Evolutionary conservation across 2,329 filamentous ascomycete genomes (phyloP), one percentile per base, ranked within the genome.

Genomic region (Leptographium radiaticola): DNA sequence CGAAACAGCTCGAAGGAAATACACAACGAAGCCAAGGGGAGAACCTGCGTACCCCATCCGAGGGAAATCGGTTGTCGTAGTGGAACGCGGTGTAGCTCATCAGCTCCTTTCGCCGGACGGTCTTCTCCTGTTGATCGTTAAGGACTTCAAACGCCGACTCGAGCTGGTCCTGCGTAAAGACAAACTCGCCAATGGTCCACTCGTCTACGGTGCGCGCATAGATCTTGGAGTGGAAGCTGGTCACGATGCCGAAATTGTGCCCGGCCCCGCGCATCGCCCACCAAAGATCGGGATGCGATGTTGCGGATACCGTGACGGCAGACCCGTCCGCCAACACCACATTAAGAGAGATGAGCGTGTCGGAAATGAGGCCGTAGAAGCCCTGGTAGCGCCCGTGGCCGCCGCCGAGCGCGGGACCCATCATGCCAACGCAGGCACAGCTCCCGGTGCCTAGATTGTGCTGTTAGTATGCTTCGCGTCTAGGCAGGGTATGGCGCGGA

Each of bases 251-350:
- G 20, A 48, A 48, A 9, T 48, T 36, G 20, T 48, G 45, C 10
- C 70, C 71, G 0, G 70, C 69, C 6, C 70, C 70, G 1, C 66
- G 63, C 15, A 72, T 53, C 0, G 66, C 70, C 69, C 69, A 71
- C 60, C 71, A 71, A 9, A 73, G 63, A 20, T 73, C 71, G 0
- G 62, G 38, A 20, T 57, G 68, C 55, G 69, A 65, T 1, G 58
- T 62, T 15, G 60, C 55, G 0, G 67, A 70, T 46, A 61, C 62
- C 51, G 65, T 60, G 12, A 69, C 65, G 0, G 67, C 53, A 25
- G 61, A 66, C 5, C 65, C 65, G 58, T 69, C 66, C 53, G 68
- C 68, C n/a, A 70, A 62, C 4, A 70, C 66, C 6, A 71, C 62
- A 1, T 61, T 66, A 1, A 65, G 67, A 2, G 64, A 65, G 13